Evolutionary conservation across 208 protist species (phyloP).

Genomic region (Acanthamoeba lenticulata): DNA sequence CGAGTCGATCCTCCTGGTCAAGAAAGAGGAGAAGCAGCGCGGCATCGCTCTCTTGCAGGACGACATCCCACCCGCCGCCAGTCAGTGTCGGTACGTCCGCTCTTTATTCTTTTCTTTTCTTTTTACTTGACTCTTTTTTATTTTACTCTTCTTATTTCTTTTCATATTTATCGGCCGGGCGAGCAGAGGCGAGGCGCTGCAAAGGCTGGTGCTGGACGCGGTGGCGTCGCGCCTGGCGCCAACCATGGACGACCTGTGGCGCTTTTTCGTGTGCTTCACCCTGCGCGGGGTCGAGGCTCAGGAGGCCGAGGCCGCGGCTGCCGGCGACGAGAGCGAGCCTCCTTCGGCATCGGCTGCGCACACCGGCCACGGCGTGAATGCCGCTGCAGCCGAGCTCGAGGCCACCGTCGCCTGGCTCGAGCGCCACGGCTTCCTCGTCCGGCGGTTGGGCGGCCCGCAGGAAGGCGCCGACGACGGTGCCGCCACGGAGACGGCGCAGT

Average conservation of each 20-base stretch:
- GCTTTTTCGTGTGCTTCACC: background rate
- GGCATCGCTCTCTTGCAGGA: background rate
- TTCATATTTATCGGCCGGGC: too few species aligned
- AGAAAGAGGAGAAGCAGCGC: conserved; percentile 11
- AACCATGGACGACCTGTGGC: background rate
- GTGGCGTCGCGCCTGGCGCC: background rate
- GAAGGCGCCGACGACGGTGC: too few species aligned
- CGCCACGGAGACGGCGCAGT: background rate
- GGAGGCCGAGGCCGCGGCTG: background rate
- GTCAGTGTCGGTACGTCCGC: background rate
- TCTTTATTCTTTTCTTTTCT: too few species aligned
- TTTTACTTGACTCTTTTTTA: background rate
- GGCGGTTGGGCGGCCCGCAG: too few species aligned
- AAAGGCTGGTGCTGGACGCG: background rate
- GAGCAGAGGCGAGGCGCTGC: background rate
- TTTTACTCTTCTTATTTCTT: too few species aligned
- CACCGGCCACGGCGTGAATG: too few species aligned
- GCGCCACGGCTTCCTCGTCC: background rate
- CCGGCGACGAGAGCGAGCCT: background rate
- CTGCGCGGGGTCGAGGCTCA: background rate
- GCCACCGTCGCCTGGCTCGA: background rate
- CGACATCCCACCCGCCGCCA: background rate
- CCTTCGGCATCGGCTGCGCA: too few species aligned
- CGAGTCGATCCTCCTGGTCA: background rate
- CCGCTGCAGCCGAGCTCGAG: background rate